Evolutionary conservation across 2,329 filamentous ascomycete genomes (phyloP), one percentile per base, ranked within the genome.

Genomic region (Aspergillus udagawae): DNA sequence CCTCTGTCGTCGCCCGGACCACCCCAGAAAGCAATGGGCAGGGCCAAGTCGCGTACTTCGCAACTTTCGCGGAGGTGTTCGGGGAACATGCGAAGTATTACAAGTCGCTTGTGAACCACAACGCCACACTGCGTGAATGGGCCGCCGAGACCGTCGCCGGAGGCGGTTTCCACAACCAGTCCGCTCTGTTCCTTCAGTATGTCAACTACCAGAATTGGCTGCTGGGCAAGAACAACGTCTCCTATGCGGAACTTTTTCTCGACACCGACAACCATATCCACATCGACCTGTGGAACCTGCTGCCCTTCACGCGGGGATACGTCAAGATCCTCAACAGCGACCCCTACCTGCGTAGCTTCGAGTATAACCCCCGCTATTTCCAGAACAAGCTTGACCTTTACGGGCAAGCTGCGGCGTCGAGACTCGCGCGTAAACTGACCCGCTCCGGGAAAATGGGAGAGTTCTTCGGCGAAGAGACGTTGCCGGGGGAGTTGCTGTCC

Each of bases 261-360:
- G 67, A 71, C 23, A 68, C 65, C 1, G 49, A 51, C 9, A 64
- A 63, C 2, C 52, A 60, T 1, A 64, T 69, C 12, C 64, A 58
- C 50, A 67, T 70, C 25, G 67, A 67, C 42, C 20, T 70, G 2
- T 70, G 68, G 69, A 58, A 67, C 35, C 55, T 71, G 3, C 62
- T 71, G 10, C 69, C 67, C 8, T 71, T 71, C 53, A 65, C 69
- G 1, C 64, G 69, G 4, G 67, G 68, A 1, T 69, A 54, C 12
- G 57, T 64, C 6, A 63, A 66, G 14, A 63, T 66, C 25, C 51
- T 65, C 8, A 45, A 53, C 54, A 58, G 49, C 29, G 69, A 71
- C 28, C 68, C 69, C 12, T 70, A 69, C 51, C 62, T 70, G 3
- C 55, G 53, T 3, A 56, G 56, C 17, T 65, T 58, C 44, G 58